A percentile compares a stretch with the other conserved stretches of the same genome.
Conservation (phyloP, 179 eudicot genomes). For the Beta corolliflora region DNA sequence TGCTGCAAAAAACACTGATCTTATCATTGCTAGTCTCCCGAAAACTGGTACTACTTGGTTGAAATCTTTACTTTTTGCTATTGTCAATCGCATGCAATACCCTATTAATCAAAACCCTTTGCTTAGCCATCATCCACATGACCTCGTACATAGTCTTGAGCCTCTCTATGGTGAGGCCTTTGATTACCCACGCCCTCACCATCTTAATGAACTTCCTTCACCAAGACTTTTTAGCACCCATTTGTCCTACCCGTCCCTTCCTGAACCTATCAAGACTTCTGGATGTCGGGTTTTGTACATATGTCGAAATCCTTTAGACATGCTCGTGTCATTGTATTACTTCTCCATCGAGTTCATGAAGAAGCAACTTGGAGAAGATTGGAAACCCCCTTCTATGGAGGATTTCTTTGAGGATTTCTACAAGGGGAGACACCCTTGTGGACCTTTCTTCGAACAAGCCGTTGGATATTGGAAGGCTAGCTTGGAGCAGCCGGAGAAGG, state of each 20-base stretch:
- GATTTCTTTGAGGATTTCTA: too few relatives aligned
- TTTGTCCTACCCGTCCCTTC: conserved; percentile 15
- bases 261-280: conserved; percentile 17
- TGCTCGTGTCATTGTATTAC: conserved; percentile 19
- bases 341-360: too few relatives aligned
- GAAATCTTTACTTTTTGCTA: conserved; percentile 21
- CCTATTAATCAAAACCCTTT: conserved; percentile 6
- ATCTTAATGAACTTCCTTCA: conserved; percentile 2
- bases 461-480: conserved; percentile 16
- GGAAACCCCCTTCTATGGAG: not conserved
- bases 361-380: too few relatives aligned
- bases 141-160: conserved; percentile 14
- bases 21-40: conserved; percentile 23
- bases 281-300: conserved; percentile 17
- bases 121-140: conserved; percentile 20
- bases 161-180: conserved; percentile 15
- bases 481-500: conserved; percentile 6
- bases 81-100: conserved; percentile 11
- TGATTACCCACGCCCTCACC: conserved; percentile 14
- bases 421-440: too few relatives aligned
- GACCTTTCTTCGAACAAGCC: too few relatives aligned
- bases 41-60: conserved; percentile 30
- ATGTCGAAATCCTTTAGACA: conserved; percentile 24
- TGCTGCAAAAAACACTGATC: conserved; percentile 14
- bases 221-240: conserved; percentile 21